A percentile compares a stretch with the other conserved stretches of the same genome.
These are phyloP conservation scores for Avena atlantica DNA, from an alignment of 176 grass and related monocot species.

Conservation along the genomic window DNA sequence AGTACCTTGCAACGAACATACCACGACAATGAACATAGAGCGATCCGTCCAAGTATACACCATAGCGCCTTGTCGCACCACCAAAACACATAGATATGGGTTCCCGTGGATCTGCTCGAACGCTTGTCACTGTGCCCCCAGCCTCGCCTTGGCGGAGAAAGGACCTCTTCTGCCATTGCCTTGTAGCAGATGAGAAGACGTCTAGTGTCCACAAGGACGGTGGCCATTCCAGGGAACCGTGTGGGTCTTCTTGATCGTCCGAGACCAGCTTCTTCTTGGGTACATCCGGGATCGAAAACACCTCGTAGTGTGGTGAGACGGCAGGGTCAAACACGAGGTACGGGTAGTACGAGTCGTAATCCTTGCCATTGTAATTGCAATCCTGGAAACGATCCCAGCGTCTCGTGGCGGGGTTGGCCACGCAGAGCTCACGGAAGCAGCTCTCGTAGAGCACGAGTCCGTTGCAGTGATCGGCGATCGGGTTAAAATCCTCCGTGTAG, in stretches of 20 bases:
- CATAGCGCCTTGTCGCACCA: not conserved
- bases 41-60: not conserved
- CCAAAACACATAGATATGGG: not conserved
- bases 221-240: not conserved
- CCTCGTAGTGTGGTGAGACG: not conserved
- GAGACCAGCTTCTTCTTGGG: not conserved
- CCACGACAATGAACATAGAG: conserved; percentile 18
- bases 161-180: not conserved
- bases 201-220: not conserved
- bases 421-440: not conserved
- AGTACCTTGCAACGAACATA: not conserved
- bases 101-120: not conserved
- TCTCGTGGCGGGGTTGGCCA: not conserved
- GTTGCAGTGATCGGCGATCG: not conserved
- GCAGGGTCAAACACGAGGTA: conserved; percentile 1
- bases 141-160: conserved; percentile 11
- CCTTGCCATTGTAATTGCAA: not conserved
- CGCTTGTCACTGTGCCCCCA: not conserved
- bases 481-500: not conserved
- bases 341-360: not conserved
- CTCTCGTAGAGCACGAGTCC: not conserved
- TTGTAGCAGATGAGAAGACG: not conserved
- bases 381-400: not conserved
- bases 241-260: not conserved
- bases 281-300: not conserved